Evolutionary conservation across 805 yeast genomes (phyloP).

Genomic region (Teunomyces panamensis): DNA sequence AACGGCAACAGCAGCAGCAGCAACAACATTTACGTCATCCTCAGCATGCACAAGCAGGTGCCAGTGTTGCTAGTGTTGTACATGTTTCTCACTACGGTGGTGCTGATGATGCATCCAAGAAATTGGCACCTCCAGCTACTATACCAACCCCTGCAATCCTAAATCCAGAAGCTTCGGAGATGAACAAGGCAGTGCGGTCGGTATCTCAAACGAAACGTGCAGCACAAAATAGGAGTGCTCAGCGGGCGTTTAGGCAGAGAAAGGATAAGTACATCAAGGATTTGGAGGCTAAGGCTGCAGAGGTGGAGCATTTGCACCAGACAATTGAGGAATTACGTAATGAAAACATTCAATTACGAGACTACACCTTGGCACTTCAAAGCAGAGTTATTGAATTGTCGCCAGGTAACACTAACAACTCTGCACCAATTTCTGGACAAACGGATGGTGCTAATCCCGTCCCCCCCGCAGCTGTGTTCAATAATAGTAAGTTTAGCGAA

Average conservation of each 20-base stretch:
- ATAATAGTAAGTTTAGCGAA: constrained; percentile 1
- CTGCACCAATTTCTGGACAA: not conserved
- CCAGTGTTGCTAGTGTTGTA: not conserved
- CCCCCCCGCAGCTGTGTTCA: constrained; percentile 13
- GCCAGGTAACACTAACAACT: constrained; percentile 9
- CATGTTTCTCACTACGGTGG: not conserved
- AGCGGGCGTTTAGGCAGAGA: constrained; percentile 84
- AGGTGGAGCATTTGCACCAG: constrained; percentile 59
- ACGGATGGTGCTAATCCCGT: constrained; percentile 2
- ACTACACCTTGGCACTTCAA: constrained; percentile 68
- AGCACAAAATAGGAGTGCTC: constrained; percentile 88
- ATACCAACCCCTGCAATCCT: constrained; percentile 1
- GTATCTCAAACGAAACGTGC: constrained; percentile 77
- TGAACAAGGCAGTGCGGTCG: constrained; percentile 32
- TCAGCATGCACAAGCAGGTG: constrained; percentile 3
- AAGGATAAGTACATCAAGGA: constrained; percentile 80
- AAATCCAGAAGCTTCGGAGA: not conserved
- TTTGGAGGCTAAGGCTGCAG: constrained; percentile 66
- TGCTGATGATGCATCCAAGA: constrained; percentile 1
- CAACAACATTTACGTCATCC: constrained; percentile 5
- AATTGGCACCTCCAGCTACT: not conserved
- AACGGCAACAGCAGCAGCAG: constrained; percentile 11
- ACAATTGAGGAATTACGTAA: constrained; percentile 63
- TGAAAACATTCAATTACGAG: constrained; percentile 71
- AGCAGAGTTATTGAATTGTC: constrained; percentile 55